Evolutionary conservation across 345 rosid genomes (phyloP), one percentile per base, ranked within the genome.

Genomic region (Eutrema yunnanense): DNA sequence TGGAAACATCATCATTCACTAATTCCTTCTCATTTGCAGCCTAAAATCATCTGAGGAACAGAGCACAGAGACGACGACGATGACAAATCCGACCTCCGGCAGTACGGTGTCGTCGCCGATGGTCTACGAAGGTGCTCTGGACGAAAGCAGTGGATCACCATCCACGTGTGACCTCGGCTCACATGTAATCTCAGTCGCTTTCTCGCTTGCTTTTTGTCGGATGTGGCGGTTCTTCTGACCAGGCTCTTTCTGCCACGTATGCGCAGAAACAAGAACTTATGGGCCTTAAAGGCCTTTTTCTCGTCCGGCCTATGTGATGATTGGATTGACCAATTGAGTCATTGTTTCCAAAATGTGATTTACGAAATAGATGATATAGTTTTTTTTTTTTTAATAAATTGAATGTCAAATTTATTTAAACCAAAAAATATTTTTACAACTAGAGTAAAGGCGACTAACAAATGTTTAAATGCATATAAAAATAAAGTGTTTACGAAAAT

Each of bases 41-140:
- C 85, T 78, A 71, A 88, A 88, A 81, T 74, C 92, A 27, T 74
- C 82, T 0, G 84, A 82, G 52, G 87, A 54, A 22, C 79, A 81
- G 26, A 62, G 14, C 59, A 40, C 55, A 9, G 41, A 73, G 4
- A 44, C 70, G 32, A 46, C 11, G 47, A 49, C 69, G 32, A 52
- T 44, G 41, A 41, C 38, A 41, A 63, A 37, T 43, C 47, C 55
- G 26, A 63, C 8, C 13, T 30, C 76, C 14, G 56, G 30, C 3
- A 27, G 47, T 16, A 48, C 63, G 13, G 11, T n/a, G 32, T 12
- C 84, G 58, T 9, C 72, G 65, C 8, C 78, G 1, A 87, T 91
- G 89, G 85, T 88, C 51, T 88, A 91, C 36, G 88, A 86, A 49
- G 95, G 95, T 6, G 73, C 74, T 4, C 50, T 78, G 71, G 83